These are phyloP conservation scores for Tetracentron sinense DNA, from an alignment of 164 flowering plant species.

Conservation along the genomic window DNA sequence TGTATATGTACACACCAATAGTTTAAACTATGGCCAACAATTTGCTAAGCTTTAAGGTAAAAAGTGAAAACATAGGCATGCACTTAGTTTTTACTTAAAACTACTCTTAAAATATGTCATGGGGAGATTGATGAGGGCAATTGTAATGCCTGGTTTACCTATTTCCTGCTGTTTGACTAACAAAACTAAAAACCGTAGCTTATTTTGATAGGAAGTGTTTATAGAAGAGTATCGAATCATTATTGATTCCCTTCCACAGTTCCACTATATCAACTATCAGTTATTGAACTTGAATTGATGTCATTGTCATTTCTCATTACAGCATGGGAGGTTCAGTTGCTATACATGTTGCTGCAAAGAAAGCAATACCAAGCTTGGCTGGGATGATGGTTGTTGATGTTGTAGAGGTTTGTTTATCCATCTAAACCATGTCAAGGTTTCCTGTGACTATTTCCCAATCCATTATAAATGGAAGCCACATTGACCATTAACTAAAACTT, in stretches of 20 bases:
- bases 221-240: neutral
- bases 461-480: neutral
- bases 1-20: too few species aligned
- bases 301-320: constrained; percentile 20
- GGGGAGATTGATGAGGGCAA: neutral
- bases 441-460: neutral
- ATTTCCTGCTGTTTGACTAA: too few species aligned
- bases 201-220: too few species aligned
- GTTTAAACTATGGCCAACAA: too few species aligned
- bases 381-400: constrained; percentile 93
- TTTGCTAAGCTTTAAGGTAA: neutral
- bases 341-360: constrained; percentile 90
- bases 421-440: neutral
- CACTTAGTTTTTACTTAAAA: neutral
- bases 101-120: neutral
- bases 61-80: neutral
- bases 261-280: neutral
- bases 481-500: constrained; percentile 14
- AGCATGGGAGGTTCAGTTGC: constrained; percentile 99
- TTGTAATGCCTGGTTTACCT: too few species aligned
- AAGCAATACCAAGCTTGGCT: constrained; percentile 56
- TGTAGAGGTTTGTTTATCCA: constrained; percentile 66
- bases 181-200: too few species aligned
- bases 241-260: neutral
- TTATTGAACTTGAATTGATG: neutral